These are phyloP conservation scores for Dichotomopilus funicola DNA, from an alignment of 2,329 filamentous ascomycete genomes.

Conservation along the genomic window DNA sequence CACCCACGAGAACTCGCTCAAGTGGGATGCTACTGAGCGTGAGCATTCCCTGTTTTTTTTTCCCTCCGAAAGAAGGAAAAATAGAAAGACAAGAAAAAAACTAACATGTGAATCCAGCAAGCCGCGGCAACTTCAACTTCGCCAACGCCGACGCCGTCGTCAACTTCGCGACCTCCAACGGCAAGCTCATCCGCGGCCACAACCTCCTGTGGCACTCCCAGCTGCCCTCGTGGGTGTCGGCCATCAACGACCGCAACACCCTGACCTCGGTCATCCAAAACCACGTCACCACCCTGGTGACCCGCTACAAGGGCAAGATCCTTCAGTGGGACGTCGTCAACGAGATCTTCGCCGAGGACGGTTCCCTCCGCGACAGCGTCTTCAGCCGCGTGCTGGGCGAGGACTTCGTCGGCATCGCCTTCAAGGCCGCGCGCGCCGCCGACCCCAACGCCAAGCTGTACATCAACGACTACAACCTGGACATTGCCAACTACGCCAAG, in stretches of 20 bases:
- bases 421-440: constrained; percentile 58
- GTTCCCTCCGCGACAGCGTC: constrained; percentile 51
- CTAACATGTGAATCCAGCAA: constrained; percentile 8
- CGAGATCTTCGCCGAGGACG: constrained; percentile 58
- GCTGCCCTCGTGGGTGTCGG: constrained; percentile 52
- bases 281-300: constrained; percentile 53
- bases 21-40: constrained; percentile 15
- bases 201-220: constrained; percentile 60
- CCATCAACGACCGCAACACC: constrained; percentile 44
- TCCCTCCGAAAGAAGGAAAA: background rate
- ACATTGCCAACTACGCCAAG: constrained; percentile 54
- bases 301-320: constrained; percentile 58
- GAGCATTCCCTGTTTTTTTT: background rate
- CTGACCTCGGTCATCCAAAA: constrained; percentile 52
- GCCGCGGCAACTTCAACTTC: constrained; percentile 10
- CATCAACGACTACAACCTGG: constrained; percentile 70
- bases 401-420: constrained; percentile 63
- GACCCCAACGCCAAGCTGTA: constrained; percentile 65
- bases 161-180: constrained; percentile 7
- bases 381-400: constrained; percentile 65
- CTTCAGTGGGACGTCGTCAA: constrained; percentile 59
- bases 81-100: background rate
- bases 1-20: constrained; percentile 11
- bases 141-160: constrained; percentile 5
- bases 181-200: constrained; percentile 56